Evolutionary conservation across 129 eudicot genomes (phyloP).

Genomic region (Tanacetum coccineum): DNA sequence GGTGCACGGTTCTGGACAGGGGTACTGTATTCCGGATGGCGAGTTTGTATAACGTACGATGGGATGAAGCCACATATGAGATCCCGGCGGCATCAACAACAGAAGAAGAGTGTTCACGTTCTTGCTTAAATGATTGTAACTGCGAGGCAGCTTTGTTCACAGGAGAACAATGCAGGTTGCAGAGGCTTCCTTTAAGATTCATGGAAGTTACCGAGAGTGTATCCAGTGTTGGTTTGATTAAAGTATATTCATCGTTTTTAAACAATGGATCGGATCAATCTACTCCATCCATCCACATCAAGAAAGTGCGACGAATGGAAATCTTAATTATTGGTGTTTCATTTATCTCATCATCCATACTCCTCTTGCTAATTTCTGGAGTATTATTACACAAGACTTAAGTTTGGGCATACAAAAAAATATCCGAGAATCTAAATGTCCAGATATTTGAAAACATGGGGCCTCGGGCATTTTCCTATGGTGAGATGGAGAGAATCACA

Average conservation of each 20-base stretch:
- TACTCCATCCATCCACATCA: not conserved
- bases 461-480: slow-evolving; percentile 30
- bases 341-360: slow-evolving; percentile 13
- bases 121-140: no score
- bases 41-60: slow-evolving; percentile 11
- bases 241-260: slow-evolving; percentile 24
- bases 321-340: slow-evolving; percentile 23
- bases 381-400: slow-evolving; percentile 1
- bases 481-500: slow-evolving; percentile 28
- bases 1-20: slow-evolving; percentile 35
- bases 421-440: slow-evolving; percentile 10
- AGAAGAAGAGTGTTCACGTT: slow-evolving; percentile 31
- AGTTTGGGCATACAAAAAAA: slow-evolving; percentile 20
- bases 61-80: slow-evolving; percentile 32
- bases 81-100: not conserved
- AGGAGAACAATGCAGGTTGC: no score
- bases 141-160: no score
- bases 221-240: no score
- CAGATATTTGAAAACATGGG: slow-evolving; percentile 11
- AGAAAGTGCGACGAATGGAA: slow-evolving; percentile 5
- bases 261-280: slow-evolving; percentile 26
- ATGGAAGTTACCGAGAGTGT: no score
- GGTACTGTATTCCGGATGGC: slow-evolving; percentile 2
- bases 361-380: slow-evolving; percentile 18
- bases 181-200: no score